Evolutionary conservation across 2,329 filamentous ascomycete species (phyloP), one percentile per base, ranked within the genome.

Genomic region (Pochonia chlamydosporia): DNA sequence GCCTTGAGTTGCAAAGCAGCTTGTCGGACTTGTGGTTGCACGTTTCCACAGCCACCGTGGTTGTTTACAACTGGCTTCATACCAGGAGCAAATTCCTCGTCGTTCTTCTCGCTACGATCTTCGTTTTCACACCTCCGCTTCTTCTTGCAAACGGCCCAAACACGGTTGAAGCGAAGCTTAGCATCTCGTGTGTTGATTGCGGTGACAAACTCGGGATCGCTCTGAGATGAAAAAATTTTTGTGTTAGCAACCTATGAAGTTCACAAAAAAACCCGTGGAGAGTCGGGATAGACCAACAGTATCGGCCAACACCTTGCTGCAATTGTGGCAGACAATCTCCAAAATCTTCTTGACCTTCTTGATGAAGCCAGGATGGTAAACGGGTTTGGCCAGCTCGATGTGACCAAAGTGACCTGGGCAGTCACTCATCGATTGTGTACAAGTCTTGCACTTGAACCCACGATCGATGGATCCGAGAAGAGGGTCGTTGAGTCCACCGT

Each of bases 311-410:
- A 97, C 89, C 77, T 93, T 95, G 73, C 91, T 92, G 78, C 95
- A 99, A 70, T 95, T 96, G 74, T 96, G 91, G 79, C 95, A 99
- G 69, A 99, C 91, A 59, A 91, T 93, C 79, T 99, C 95, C 68
- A 99, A 77, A 60, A 99, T 82, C 78, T 97, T 99, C 79, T 99
- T 99, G 72, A 96, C 91, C 76, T 97, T 97, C 69, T 89, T 95
- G 73, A 99, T 87, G 71, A 96, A 99, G 62, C 93, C 93, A 75
- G 77, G 73, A 60, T 99, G 93, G 69, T 87, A 99, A 59, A 99
- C 93, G 47, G 95, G 93, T 64, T 89, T 91, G 36, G 93, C 91
- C 57, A 99, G 79, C 72, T 99, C 95, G 60, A 99, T 99, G 70
- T 99, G 95, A 54, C 93, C 93, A 66, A 99, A 99, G 67, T 99